Base-by-base conservation (phyloP, 139 green algal species). In the Microglena sp. region DNA sequence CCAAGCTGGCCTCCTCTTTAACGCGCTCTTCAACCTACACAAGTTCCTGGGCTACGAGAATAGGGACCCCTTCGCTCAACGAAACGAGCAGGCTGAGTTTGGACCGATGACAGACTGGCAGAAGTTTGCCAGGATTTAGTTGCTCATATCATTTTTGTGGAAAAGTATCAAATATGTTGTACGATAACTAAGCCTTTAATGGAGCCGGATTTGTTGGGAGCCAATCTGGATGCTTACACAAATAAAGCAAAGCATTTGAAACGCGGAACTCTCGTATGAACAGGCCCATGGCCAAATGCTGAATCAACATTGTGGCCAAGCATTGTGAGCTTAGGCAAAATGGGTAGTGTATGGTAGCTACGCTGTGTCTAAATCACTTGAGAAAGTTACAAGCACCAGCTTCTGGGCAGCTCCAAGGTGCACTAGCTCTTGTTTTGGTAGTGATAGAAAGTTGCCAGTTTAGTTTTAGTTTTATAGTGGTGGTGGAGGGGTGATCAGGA, bases 21-120 rank as follows among this genome's bases (percentile, higher is more conserved):
- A 97, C 74, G 87, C 95, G 28, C 77, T 99, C 1, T 98, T 98
- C 88, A 98, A 98, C 77, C 81, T 98, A 27, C 91, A 95, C 81
- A 99, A 99, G 78, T 98, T 99, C 72, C 84, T 98, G 21, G 84
- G 82, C 0, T 99, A 95, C 66, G 94, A 99, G 77, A 97, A 92
- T 53, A 78, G 76, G 24, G 76, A 86, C 60, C 76, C 76, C 1
- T 86, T 86, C 60, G 80, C 76, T 2, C 55, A 76, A 66, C 68
- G 80, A 3, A 71, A 73, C 2, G 73, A 84, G 76, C 60, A 63
- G 30, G 62, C 58, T 8, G 87, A 93, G 69, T 76, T 74, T 26
- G 70, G 76, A 4, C 77, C 72, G 2, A 59, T 88, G 35, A 83
- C 76, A 3, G 82, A 90, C 8, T 91, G 84, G 86, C 84, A 91